These are phyloP conservation scores for Dictyostelium brefeldianum DNA, from an alignment of 78 protist genomes.

Conservation along the genomic window DNA sequence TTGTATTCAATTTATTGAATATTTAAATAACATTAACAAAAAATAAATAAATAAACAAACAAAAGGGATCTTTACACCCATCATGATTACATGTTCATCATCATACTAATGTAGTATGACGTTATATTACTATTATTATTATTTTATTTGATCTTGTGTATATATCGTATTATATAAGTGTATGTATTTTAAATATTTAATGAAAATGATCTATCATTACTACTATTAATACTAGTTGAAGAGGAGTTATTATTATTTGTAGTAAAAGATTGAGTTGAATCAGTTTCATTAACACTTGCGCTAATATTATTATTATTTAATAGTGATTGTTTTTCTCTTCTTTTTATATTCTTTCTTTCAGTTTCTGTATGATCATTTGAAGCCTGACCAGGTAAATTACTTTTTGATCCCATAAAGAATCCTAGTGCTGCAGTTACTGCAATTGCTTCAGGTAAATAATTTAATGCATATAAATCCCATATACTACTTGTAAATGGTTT, in stretches of 20 bases:
- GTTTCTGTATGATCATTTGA: constrained; percentile 19
- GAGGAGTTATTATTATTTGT: not conserved
- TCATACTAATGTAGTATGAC: too few relatives aligned
- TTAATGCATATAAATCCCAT: constrained; percentile 73
- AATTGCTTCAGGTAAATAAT: constrained; percentile 72
- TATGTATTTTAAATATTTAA: constrained; percentile 11
- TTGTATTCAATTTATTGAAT: too few relatives aligned
- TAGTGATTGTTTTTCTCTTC: constrained; percentile 45
- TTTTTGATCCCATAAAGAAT: constrained; percentile 40
- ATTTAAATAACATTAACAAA: too few relatives aligned
- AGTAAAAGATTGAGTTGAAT: not conserved
- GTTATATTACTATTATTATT: too few relatives aligned
- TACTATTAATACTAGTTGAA: not conserved
- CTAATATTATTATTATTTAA: constrained; percentile 9
- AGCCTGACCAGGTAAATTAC: not conserved
- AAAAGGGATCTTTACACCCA: too few relatives aligned
- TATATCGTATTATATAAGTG: too few relatives aligned
- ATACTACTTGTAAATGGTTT: constrained; percentile 29
- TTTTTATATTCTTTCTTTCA: constrained; percentile 45
- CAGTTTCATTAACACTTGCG: not conserved
- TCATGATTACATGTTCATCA: too few relatives aligned
- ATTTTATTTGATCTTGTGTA: too few relatives aligned
- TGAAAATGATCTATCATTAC: not conserved
- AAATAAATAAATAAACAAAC: too few relatives aligned
- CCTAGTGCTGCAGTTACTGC: constrained; percentile 58